phyloP scores from a whole-genome alignment of 2,329 filamentous ascomycete genomes.

The Aspergillus ustus region DNA sequence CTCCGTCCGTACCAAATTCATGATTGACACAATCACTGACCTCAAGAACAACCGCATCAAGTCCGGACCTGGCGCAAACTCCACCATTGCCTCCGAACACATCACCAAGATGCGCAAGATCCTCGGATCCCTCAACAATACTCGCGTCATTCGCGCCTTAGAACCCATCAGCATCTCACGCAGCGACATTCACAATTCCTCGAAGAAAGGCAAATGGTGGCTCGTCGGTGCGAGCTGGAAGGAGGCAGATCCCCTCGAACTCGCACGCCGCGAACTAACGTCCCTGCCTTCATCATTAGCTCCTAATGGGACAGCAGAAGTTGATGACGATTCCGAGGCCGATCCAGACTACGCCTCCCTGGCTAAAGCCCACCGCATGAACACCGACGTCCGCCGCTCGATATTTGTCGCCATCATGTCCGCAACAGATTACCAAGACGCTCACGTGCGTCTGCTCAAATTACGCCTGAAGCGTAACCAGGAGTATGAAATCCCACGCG shows the following conservation, averaged over 20 bases:
- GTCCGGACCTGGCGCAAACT: conserved; percentile 63
- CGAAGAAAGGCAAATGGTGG: conserved; percentile 97
- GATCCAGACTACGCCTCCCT: conserved; percentile 70
- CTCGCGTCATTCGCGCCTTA: conserved; percentile 68
- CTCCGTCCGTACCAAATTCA: conserved; percentile 90
- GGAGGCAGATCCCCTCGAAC: conserved; percentile 46
- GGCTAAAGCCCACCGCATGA: conserved; percentile 83
- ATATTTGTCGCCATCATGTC: conserved; percentile 93
- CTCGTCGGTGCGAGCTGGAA: conserved; percentile 93
- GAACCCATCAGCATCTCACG: conserved; percentile 84
- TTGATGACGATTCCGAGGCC: conserved; percentile 38
- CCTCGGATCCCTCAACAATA: conserved; percentile 73
- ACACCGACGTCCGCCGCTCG: conserved; percentile 81
- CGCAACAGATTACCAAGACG: conserved; percentile 81
- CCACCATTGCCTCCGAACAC: conserved; percentile 76
- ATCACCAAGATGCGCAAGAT: conserved; percentile 87
- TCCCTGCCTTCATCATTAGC: conserved; percentile 12
- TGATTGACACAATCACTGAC: conserved; percentile 95
- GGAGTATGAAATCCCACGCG: conserved; percentile 82
- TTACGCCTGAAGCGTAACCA: conserved; percentile 85
- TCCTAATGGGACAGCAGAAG: conserved; percentile 16
- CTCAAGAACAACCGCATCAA: conserved; percentile 94
- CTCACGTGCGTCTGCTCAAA: conserved; percentile 77
- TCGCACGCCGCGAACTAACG: conserved; percentile 39
- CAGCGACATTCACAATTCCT: conserved; percentile 78